Base-by-base conservation (phyloP, 2,329 filamentous ascomycete genomes). In the Cadophora luteo-olivacea region DNA sequence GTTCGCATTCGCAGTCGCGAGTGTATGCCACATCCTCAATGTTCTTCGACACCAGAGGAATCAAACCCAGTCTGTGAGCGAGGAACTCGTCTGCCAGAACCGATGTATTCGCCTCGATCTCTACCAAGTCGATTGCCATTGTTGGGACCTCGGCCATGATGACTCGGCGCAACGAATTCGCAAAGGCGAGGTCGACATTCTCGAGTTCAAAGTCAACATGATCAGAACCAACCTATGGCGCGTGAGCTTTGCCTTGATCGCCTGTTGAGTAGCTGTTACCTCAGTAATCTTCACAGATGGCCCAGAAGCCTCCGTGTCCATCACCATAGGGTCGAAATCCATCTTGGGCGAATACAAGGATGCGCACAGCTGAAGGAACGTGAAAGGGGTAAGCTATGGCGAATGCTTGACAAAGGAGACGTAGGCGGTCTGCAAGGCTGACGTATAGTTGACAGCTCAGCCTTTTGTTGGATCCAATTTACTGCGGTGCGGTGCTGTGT, bases 71-170 rank as follows among this genome's bases (percentile, higher is more conserved):
- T 57, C 95, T 91, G 81, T 98, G 95, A 61, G 93, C 91, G 74
- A 99, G 90, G 81, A 98, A 97, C 81, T 99, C 95, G 81, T 99
- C 95, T 70, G 95, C 92, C 16, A 98, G 89, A 4, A 97, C 94
- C n/a, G 94, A 97, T 68, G 92, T 97, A 84, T 99, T 99, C 77
- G 87, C 87, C 78, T 97, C 91, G 73, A 99, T 90, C 80, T 98
- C 93, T 71, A 98, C 94, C 16, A 97, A 87, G 78, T 99, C 95
- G 80, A 98, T 94, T 72, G 96, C 94, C 75, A 98, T 90, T 29
- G 93, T 97, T 12, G 95, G 94, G 69, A 99, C 92, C 82, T 99
- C 95, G 76, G 93, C 92, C 73, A 97, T 90, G 83, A 98, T 95
- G 68, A 93, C 87, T 78, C 95, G 92, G 71, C 95, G 94, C 70